phyloP scores from a whole-genome alignment of 2,329 filamentous ascomycete species.

The Leptoxyphium fumago region DNA sequence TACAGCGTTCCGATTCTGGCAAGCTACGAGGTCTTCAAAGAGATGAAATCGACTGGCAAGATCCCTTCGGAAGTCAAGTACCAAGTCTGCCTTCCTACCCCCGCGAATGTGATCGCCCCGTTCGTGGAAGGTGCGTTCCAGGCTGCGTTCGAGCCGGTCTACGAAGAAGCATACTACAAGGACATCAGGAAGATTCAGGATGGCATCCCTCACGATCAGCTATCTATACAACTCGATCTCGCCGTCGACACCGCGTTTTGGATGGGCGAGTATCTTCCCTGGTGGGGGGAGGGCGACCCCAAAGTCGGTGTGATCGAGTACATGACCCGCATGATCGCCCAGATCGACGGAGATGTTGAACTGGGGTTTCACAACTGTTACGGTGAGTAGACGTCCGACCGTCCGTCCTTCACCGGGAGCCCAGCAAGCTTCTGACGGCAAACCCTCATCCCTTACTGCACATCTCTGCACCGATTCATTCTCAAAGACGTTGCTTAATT shows the following conservation, averaged over 20 bases:
- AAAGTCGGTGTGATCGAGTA: slow-evolving; percentile 22
- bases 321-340: slow-evolving; percentile 16
- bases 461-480: too few species aligned
- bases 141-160: slow-evolving; percentile 18
- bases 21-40: slow-evolving; percentile 20
- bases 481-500: too few species aligned
- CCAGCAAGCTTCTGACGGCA: background rate
- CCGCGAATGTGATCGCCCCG: slow-evolving; percentile 14
- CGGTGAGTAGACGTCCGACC: slow-evolving; percentile 17
- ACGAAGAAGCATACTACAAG: slow-evolving; percentile 18
- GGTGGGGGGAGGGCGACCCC: slow-evolving; percentile 18
- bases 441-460: too few species aligned
- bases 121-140: slow-evolving; percentile 16
- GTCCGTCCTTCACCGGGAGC: background rate
- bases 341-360: slow-evolving; percentile 23
- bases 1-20: slow-evolving; percentile 21
- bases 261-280: slow-evolving; percentile 17
- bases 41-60: slow-evolving; percentile 16
- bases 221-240: slow-evolving; percentile 23
- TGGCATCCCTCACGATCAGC: slow-evolving; percentile 20
- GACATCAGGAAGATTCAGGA: slow-evolving; percentile 18
- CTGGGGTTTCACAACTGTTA: slow-evolving; percentile 35
- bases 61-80: slow-evolving; percentile 17
- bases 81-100: slow-evolving; percentile 21
- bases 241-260: slow-evolving; percentile 21